Percentiles rank a stretch among this genome's conserved stretches.
Evolutionary conservation across 1,139 yeast genomes (phyloP).

Genomic region (Yamadazyma dushanensis): DNA sequence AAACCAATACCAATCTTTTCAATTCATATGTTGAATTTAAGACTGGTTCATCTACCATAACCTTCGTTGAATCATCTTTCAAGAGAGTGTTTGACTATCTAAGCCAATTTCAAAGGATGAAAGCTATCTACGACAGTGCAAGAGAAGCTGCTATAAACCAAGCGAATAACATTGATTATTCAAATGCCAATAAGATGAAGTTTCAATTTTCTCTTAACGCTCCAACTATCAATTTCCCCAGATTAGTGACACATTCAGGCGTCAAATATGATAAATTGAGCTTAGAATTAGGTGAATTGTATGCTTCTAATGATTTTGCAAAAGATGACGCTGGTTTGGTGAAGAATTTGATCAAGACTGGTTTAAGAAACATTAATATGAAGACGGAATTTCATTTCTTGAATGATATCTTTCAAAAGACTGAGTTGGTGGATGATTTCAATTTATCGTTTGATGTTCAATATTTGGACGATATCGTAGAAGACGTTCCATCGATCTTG

Average conservation of each 20-base stretch:
- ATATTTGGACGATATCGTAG: slow-evolving; percentile 43
- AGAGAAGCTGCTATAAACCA: slow-evolving; percentile 77
- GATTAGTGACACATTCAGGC: slow-evolving; percentile 41
- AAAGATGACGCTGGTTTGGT: slow-evolving; percentile 13
- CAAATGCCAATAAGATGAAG: slow-evolving; percentile 60
- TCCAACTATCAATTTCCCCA: slow-evolving; percentile 82
- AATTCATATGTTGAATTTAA: slow-evolving; percentile 64
- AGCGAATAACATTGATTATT: slow-evolving; percentile 58
- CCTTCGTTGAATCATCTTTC: slow-evolving; percentile 80
- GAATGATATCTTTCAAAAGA: slow-evolving; percentile 45
- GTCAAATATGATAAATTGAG: slow-evolving; percentile 60
- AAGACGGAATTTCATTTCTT: slow-evolving; percentile 59
- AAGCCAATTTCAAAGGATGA: slow-evolving; percentile 81
- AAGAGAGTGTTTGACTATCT: slow-evolving; percentile 65
- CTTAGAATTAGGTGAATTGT: slow-evolving; percentile 81
- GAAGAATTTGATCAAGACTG: slow-evolving; percentile 58
- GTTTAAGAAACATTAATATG: slow-evolving; percentile 70
- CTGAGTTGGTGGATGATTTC: slow-evolving; percentile 69
- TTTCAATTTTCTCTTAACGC: slow-evolving; percentile 74
- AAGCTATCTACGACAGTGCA: slow-evolving; percentile 81
- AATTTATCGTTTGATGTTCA: slow-evolving; percentile 66
- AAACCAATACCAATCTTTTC: slow-evolving; percentile 48
- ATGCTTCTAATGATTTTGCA: slow-evolving; percentile 61
- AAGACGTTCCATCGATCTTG: slow-evolving; percentile 50
- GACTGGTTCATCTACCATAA: slow-evolving; percentile 73